A percentile compares a stretch with the other conserved stretches of the same genome.
phyloP scores from a whole-genome alignment of 1,284 basidiomycete species.

The Leccinum fuscescens region DNA sequence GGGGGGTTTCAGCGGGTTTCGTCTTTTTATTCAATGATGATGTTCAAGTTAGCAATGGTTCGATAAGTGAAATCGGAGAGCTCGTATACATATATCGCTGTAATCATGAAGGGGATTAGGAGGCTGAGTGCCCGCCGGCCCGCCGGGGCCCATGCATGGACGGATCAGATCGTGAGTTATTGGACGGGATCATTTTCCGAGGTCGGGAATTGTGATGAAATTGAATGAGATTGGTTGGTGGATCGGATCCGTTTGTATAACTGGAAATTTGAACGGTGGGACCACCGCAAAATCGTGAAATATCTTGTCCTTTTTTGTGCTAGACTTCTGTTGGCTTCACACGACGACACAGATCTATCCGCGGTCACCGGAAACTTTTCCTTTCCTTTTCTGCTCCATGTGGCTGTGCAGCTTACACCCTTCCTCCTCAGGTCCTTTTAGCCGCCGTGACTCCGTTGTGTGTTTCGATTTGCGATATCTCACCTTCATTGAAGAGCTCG shows the following conservation, averaged over 20 bases:
- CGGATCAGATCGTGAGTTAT: background rate
- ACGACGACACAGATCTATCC: background rate
- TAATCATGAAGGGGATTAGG: background rate
- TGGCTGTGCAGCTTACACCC: background rate
- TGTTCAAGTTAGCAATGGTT: background rate
- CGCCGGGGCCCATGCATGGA: background rate
- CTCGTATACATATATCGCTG: background rate
- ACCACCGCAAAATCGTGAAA: background rate
- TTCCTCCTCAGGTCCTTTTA: background rate
- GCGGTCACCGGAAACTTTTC: background rate
- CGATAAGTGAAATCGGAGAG: background rate
- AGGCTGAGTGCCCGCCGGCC: background rate
- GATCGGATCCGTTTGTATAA: background rate
- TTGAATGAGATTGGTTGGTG: background rate
- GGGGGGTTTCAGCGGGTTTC: background rate
- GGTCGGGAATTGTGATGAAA: background rate
- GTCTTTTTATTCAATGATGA: background rate
- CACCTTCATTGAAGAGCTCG: background rate
- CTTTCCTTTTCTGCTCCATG: background rate
- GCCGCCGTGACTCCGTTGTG: background rate
- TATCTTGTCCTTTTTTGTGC: background rate
- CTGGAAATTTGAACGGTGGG: background rate
- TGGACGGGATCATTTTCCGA: background rate
- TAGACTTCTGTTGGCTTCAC: background rate
- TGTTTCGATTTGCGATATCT: background rate